A percentile compares a stretch with the other conserved stretches of the same genome.
These are phyloP conservation scores for Bathelium albidoporum DNA, from an alignment of 495 filamentous ascomycete species.

Conservation along the genomic window DNA sequence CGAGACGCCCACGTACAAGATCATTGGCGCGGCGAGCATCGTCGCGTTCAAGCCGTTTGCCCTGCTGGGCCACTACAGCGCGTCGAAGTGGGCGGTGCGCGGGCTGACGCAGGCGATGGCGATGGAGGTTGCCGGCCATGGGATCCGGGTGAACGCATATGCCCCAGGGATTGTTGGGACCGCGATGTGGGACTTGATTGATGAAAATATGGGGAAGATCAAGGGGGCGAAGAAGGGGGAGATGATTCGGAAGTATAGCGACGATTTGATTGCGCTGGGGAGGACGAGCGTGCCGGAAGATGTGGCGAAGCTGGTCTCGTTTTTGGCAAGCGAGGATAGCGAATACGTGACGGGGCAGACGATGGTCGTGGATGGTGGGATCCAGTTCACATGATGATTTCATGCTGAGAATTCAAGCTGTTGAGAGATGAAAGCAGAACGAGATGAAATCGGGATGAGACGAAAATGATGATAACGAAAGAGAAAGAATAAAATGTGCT, in stretches of 20 bases:
- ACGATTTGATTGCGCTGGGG: conserved; percentile 40
- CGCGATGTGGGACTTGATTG: conserved; percentile 51
- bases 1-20: conserved; percentile 30
- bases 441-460: background rate
- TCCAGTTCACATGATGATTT: conserved; percentile 36
- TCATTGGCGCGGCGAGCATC: conserved; percentile 41
- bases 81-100: conserved; percentile 50
- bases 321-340: conserved; percentile 42
- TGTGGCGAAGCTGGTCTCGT: conserved; percentile 47
- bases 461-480: background rate
- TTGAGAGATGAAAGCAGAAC: background rate
- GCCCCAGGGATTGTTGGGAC: conserved; percentile 54
- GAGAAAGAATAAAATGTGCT: background rate
- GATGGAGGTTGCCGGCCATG: conserved; percentile 43
- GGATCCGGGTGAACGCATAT: conserved; percentile 54
- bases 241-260: conserved; percentile 36
- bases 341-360: conserved; percentile 56
- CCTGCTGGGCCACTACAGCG: conserved; percentile 44
- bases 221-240: conserved; percentile 41
- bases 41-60: conserved; percentile 46
- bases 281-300: conserved; percentile 47
- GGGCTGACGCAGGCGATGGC: conserved; percentile 49
- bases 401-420: background rate
- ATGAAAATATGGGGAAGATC: conserved; percentile 39
- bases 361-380: conserved; percentile 51